Percentiles rank a stretch among this genome's conserved stretches.
phyloP scores from a whole-genome alignment of 169 alveolate species.

The Babesia ovata region DNA sequence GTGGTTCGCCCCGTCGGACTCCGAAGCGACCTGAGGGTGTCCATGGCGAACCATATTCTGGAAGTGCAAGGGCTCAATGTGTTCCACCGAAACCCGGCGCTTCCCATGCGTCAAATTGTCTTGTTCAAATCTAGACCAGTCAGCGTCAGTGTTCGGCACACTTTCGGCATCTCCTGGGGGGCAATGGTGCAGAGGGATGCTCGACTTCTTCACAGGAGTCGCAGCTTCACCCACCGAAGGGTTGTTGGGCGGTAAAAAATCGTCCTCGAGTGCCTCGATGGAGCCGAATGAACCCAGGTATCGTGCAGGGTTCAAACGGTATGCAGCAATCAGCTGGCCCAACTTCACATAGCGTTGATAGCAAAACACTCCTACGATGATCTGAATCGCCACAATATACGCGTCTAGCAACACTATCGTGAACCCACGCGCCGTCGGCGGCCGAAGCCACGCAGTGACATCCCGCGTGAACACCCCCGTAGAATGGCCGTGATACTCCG shows the following conservation, averaged over 20 bases:
- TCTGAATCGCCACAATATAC: conserved; percentile 21
- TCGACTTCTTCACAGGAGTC: neutral
- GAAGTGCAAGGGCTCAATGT: conserved; percentile 26
- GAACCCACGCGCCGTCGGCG: conserved; percentile 11
- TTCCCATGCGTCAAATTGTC: neutral
- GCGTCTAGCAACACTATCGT: conserved; percentile 24
- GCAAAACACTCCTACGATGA: conserved; percentile 30
- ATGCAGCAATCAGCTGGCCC: conserved; percentile 34
- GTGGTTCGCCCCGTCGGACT: neutral
- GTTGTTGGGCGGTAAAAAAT: conserved; percentile 16
- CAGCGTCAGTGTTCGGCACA: neutral
- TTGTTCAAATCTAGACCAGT: neutral
- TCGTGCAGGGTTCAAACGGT: conserved; percentile 24
- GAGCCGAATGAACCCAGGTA: conserved; percentile 12
- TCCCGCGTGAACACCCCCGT: neutral
- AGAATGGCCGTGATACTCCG: conserved; percentile 13
- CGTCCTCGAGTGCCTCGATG: conserved; percentile 17
- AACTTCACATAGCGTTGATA: conserved; percentile 41
- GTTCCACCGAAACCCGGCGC: conserved; percentile 15
- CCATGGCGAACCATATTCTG: neutral
- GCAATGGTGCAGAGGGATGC: conserved; percentile 3
- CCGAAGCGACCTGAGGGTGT: neutral
- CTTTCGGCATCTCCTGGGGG: neutral
- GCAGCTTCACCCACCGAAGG: neutral
- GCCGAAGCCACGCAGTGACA: conserved; percentile 17